Conservation (phyloP, 2,329 filamentous ascomycete genomes). For the Fusarium fujikuroi region DNA sequence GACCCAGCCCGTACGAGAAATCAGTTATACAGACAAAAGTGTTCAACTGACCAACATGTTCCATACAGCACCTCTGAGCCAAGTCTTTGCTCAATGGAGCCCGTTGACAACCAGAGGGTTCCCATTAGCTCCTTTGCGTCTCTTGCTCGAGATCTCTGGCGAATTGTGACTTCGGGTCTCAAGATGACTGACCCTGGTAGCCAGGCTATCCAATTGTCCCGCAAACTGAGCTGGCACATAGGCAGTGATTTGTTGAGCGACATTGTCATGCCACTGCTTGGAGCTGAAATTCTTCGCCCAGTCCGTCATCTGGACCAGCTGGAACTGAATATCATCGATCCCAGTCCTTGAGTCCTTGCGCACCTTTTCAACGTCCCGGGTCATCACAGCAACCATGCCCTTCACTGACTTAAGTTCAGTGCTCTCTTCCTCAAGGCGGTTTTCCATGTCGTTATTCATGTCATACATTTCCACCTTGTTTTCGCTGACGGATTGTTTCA, state of each 20-base stretch:
- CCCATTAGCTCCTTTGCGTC: slow-evolving; percentile 39
- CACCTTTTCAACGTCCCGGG: slow-evolving; percentile 1
- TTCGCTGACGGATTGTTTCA: neutral
- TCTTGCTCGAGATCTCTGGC: slow-evolving; percentile 31
- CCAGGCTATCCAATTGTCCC: slow-evolving; percentile 35
- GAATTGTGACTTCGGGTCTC: slow-evolving; percentile 27
- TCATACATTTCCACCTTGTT: neutral
- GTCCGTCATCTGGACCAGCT: slow-evolving; percentile 54
- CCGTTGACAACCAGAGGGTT: slow-evolving; percentile 21
- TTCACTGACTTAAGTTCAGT: slow-evolving; percentile 3
- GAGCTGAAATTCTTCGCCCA: slow-evolving; percentile 63
- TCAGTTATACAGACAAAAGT: neutral
- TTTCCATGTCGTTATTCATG: neutral
- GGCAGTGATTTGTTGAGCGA: slow-evolving; percentile 52
- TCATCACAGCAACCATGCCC: neutral
- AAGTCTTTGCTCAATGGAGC: slow-evolving; percentile 6
- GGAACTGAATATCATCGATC: slow-evolving; percentile 49
- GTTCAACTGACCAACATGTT: neutral
- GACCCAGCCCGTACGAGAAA: slow-evolving; percentile 1
- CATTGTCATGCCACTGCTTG: slow-evolving; percentile 53
- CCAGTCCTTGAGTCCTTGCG: slow-evolving; percentile 40
- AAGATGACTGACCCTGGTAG: slow-evolving; percentile 32
- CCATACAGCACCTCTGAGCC: neutral
- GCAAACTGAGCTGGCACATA: slow-evolving; percentile 38
- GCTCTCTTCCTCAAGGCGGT: slow-evolving; percentile 7